Evolutionary conservation across 371 early-diverging fungal species (phyloP).

Genomic region (Circinella minor): DNA sequence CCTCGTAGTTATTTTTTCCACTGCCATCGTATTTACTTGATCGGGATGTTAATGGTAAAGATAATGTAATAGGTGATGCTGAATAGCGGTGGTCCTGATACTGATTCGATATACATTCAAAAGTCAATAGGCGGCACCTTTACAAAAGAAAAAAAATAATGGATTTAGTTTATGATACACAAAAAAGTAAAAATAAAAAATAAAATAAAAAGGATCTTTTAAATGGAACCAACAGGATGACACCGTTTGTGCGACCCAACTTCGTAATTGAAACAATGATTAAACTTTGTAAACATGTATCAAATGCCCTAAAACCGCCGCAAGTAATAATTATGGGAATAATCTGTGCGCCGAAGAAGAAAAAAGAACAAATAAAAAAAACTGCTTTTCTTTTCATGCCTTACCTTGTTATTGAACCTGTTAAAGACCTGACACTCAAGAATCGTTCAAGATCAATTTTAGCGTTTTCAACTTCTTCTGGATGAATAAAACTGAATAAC

Average conservation of each 20-base stretch:
- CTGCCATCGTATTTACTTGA: too few species aligned
- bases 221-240: not conserved
- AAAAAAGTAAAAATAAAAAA: not conserved
- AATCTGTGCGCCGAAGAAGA: too few species aligned
- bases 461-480: conserved; percentile 59
- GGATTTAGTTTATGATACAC: not conserved
- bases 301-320: not conserved
- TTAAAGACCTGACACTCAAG: conserved; percentile 51
- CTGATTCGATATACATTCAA: conserved; percentile 6
- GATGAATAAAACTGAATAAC: conserved; percentile 64
- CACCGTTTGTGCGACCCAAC: not conserved
- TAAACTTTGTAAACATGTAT: not conserved
- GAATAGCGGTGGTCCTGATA: not conserved
- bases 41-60: not conserved
- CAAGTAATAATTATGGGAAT: too few species aligned
- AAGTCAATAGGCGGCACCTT: conserved; percentile 17
- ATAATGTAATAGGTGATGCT: not conserved
- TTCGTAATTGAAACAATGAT: not conserved
- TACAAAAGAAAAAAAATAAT: not conserved
- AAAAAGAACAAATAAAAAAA: not conserved
- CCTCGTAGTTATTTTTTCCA: too few species aligned
- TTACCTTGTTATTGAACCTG: conserved; percentile 64
- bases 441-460: conserved; percentile 55
- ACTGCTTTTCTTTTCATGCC: not conserved
- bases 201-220: not conserved